Evolutionary conservation across 2,329 filamentous ascomycete genomes (phyloP), one percentile per base, ranked within the genome.

Genomic region (Mycosphaerella sp.): DNA sequence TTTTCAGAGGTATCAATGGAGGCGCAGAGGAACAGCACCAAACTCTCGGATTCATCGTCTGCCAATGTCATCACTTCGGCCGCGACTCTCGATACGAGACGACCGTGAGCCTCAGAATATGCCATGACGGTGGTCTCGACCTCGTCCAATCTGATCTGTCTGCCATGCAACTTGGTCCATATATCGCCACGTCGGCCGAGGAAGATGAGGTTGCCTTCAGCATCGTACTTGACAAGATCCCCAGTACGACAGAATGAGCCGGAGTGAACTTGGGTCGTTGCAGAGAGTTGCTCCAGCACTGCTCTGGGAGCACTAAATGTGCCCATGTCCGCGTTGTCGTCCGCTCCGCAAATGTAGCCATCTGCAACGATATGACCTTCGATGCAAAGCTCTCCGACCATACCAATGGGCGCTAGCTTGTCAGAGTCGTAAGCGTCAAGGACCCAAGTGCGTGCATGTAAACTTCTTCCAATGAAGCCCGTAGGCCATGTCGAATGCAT

Each of bases 111-210:
- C 34, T 49, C 1, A 6, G 58, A 26, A 21, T 44, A 31, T 14
- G 43, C 38, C 12, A 47, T 26, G 9, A 34, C 29, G 12, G 41
- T 41, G 9, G 29, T 55, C 52, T 14, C 85, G 45, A 95, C 84
- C 64, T 92, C 89, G 1, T 80, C 79, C 10, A 89, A 77, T 64
- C 93, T 87, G 36, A 95, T 82, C 42, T 86, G 76, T 60, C 90
- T 85, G 0, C 89, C 88, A 36, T 86, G 80, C 9, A 95, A 75
- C 66, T 92, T 93, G 49, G 91, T 76, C 68, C 32, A 36, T 9
- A 92, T 87, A 54, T 84, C 84, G 61, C 92, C 88, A 17, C 83
- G 75, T 26, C 87, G 80, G 11, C 87, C 86, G 9, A 81, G 70
- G 40, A 90, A 87, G 14, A 51, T 39, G 12, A 65, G n/a, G 45